Base-by-base conservation (phyloP, 805 yeast genomes). In the Komagataella pseudopastoris region DNA sequence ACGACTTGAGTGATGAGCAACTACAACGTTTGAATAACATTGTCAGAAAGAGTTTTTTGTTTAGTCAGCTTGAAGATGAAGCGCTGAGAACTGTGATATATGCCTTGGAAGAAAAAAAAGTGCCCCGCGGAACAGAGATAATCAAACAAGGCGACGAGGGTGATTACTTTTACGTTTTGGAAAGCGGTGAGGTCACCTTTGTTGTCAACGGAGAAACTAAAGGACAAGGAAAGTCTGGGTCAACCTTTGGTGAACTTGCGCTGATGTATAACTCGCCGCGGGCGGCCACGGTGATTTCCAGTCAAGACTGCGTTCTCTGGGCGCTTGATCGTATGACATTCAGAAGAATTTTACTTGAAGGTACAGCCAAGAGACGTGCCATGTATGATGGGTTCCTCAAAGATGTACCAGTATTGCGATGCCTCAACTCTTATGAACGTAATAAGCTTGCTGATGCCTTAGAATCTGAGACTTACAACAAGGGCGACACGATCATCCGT, bases 201-300 rank as follows among this genome's bases (percentile, higher is more conserved):
- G 76, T 74, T 58, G 90, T 85, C 36, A 79, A 88, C 63, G 85
- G 80, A 50, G 64, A 75, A 47, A 77, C 80, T 60, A 91, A 89
- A 44, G 83, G 78, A 62, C 72, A 85, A 1, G 76, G 87, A n/a
- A 84, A 87, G 7, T 81, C 88, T 45, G 97, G 98, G 6, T 80
- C 95, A 4, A 83, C 91, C 47, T 93, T 93, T 68, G 99, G 99
- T 63, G 99, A 93, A 68, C 76, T 93, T 61, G 99, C 99, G 3
- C 76, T 93, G 60, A 89, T 93, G 96, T 91, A 93, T 71, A 91
- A 93, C 66, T 82, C 96, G 17, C 97, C 97, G 55, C 82, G 99
- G 69, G 98, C 98, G 6, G 98, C 98, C 7, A 88, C 98, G 1
- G 97, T 87, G 1, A 60, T 76, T 23, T 90, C 96, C 7, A 66